Base-by-base conservation (phyloP, 768 basidiomycete genomes). In the Epithele typhae region DNA sequence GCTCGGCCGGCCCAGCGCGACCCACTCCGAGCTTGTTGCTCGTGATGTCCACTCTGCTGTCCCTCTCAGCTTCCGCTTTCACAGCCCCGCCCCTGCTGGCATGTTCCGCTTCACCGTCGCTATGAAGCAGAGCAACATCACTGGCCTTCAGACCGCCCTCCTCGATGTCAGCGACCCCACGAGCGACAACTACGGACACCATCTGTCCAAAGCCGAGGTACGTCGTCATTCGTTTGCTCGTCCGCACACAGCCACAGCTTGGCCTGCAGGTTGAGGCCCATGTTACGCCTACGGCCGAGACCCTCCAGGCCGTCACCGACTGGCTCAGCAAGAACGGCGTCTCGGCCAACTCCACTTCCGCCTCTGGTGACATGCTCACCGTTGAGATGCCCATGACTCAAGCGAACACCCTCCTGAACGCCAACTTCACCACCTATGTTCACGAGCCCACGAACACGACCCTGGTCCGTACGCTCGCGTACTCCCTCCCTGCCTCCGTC, bases 141-240 rank as follows among this genome's bases (percentile, higher is more conserved):
- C 40, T 1, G 70, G 69, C 4, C 64, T 73, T 66, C 49, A 53
- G 63, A 37, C 59, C 54, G 17, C 42, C 3, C 58, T 71, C 11
- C 48, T 62, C 38, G 67, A 62, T 25, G 68, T 71, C 56, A 69
- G 67, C 45, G 63, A 64, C n/a, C 70, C 72, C 5, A 49, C 57
- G 18, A 70, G 62, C 54, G 49, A 61, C 7, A 51, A 58, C n/a
- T 53, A 53, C 15, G 52, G 52, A 12, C 44, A 49, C 12, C 52
- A 53, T 34, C 52, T 53, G 23, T 42, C 43, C 35, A 53, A 53
- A 40, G 40, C 25, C 7, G 47, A 48, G 44, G 52, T 40, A 25
- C 14, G 47, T 36, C 35, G 17, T 36, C 15, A 14, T 17, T 14
- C 12, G n/a, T n/a, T n/a, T n/a, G n/a, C n/a, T n/a, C n/a, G n/a